phyloP scores from a whole-genome alignment of 495 filamentous ascomycete species.

The Echria macrotheca region DNA sequence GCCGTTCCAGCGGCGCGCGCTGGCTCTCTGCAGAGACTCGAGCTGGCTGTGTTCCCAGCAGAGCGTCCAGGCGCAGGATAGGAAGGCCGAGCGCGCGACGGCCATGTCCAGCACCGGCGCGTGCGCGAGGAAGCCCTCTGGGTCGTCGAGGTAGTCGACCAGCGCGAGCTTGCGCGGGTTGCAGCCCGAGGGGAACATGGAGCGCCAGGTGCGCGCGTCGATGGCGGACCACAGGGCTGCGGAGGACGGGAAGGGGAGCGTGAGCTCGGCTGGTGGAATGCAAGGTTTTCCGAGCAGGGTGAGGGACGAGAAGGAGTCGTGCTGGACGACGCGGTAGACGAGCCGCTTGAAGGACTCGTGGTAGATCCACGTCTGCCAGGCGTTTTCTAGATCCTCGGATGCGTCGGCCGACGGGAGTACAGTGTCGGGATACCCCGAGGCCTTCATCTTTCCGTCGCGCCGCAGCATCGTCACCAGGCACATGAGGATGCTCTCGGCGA shows the following conservation, averaged over 20 bases:
- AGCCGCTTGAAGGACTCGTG: not conserved
- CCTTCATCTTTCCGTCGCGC: constrained; percentile 25
- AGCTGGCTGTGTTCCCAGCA: constrained; percentile 9
- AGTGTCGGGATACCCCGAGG: not conserved
- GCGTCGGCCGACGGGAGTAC: not conserved
- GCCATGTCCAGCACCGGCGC: not conserved
- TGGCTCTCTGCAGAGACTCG: not conserved
- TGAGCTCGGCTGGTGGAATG: constrained; percentile 5
- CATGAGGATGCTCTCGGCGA: constrained; percentile 51
- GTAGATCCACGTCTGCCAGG: not conserved
- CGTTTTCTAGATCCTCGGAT: not conserved
- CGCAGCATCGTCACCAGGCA: constrained; percentile 37
- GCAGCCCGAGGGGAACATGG: not conserved
- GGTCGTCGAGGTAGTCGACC: not conserved
- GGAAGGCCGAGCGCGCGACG: not conserved
- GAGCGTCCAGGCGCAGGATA: not conserved
- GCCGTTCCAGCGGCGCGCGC: constrained; percentile 6
- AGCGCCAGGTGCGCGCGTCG: not conserved
- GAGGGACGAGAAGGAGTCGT: not conserved
- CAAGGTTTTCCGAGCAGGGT: constrained; percentile 8
- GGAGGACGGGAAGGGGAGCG: not conserved
- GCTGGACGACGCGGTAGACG: not conserved
- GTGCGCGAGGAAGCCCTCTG: not conserved
- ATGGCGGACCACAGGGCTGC: not conserved
- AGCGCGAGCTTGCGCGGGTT: not conserved